These are phyloP conservation scores for Geotrichum restrictum DNA, from an alignment of 1,139 yeast genomes.

Conservation along the genomic window DNA sequence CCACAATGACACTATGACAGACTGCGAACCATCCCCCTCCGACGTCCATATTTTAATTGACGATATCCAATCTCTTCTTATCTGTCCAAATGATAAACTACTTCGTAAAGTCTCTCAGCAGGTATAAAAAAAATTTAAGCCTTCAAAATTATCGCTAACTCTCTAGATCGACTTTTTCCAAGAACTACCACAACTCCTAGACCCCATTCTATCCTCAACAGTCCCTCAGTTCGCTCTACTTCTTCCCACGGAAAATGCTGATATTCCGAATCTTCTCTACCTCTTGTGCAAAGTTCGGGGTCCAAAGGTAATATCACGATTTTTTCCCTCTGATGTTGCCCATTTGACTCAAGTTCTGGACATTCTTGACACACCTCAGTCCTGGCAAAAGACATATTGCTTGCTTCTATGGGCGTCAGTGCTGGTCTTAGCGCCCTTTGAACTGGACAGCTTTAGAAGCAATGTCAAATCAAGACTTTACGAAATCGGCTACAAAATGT, in stretches of 20 bases:
- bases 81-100: not conserved
- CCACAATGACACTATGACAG: not conserved
- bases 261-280: conserved; percentile 43
- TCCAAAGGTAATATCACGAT: conserved; percentile 53
- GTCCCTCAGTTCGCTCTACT: conserved; percentile 25
- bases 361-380: conserved; percentile 9
- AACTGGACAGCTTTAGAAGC: conserved; percentile 44
- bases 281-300: conserved; percentile 63
- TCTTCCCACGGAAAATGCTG: conserved; percentile 9
- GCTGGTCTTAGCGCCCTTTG: conserved; percentile 67
- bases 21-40: not conserved
- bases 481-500: conserved; percentile 36
- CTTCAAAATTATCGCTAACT: not conserved
- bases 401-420: conserved; percentile 72
- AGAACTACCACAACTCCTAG: conserved; percentile 40
- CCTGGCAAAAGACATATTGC: conserved; percentile 58
- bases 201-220: conserved; percentile 30
- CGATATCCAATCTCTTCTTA: not conserved
- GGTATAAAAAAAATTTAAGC: not conserved
- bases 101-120: not conserved
- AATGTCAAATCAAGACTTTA: conserved; percentile 42
- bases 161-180: conserved; percentile 29
- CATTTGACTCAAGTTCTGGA: conserved; percentile 18
- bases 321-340: conserved; percentile 56
- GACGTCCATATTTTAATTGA: not conserved